Evolutionary conservation across 805 yeast genomes (phyloP).

Genomic region (Grigorovia yakushimaensis): DNA sequence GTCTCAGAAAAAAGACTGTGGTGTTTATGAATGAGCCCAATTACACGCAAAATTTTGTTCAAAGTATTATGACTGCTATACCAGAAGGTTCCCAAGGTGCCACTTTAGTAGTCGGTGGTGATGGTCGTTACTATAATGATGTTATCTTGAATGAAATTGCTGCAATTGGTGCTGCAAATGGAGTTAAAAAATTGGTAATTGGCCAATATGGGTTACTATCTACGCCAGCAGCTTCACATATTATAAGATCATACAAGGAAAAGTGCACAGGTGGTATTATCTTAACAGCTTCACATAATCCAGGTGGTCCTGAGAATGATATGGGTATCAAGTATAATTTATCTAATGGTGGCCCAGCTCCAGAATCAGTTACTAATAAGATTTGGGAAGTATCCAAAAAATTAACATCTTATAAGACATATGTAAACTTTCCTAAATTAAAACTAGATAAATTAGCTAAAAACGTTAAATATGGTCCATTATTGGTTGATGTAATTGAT

Average conservation of each 20-base stretch:
- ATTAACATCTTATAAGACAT: constrained; percentile 51
- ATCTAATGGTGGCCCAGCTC: constrained; percentile 97
- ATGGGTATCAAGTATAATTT: constrained; percentile 94
- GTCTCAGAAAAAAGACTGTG: constrained; percentile 80
- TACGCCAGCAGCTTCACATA: constrained; percentile 97
- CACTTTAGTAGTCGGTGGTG: constrained; percentile 89
- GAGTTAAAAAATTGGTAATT: constrained; percentile 72
- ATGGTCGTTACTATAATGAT: constrained; percentile 87
- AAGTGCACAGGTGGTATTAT: constrained; percentile 89
- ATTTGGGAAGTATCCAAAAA: constrained; percentile 63
- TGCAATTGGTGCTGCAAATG: constrained; percentile 82
- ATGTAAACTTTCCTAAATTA: constrained; percentile 48
- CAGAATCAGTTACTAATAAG: constrained; percentile 84
- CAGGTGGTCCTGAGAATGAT: constrained; percentile 91
- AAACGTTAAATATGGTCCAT: constrained; percentile 39
- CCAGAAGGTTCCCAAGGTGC: constrained; percentile 83
- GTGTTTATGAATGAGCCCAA: constrained; percentile 63
- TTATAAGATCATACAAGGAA: constrained; percentile 57
- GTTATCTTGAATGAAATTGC: constrained; percentile 74
- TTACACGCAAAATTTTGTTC: constrained; percentile 91
- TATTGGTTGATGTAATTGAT: constrained; percentile 75
- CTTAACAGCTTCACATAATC: constrained; percentile 94
- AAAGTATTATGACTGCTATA: constrained; percentile 72
- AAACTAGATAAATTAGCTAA: constrained; percentile 54
- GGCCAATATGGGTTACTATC: constrained; percentile 86